Percentiles rank a stretch among this genome's conserved stretches.
Evolutionary conservation across 2,329 filamentous ascomycete genomes (phyloP).

Genomic region (Phoma sp.): DNA sequence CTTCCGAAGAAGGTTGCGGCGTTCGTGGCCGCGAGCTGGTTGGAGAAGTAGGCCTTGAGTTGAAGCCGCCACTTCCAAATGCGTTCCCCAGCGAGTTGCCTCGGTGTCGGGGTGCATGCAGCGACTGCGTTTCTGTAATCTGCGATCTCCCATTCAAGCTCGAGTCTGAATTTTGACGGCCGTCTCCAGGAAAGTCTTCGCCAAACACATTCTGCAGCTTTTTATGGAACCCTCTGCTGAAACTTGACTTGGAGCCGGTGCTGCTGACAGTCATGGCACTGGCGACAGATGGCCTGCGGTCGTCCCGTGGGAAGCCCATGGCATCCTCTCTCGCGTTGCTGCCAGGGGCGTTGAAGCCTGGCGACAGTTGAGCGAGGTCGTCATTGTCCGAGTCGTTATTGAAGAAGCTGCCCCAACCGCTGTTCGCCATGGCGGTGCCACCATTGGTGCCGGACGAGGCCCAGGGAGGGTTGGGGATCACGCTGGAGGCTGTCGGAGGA

Average conservation of each 20-base stretch:
- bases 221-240: constrained; percentile 71
- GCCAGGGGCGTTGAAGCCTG: constrained; percentile 64
- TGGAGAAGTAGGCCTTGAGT: constrained; percentile 69
- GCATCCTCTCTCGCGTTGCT: constrained; percentile 57
- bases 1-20: constrained; percentile 87
- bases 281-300: constrained; percentile 83
- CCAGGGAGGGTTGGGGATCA: constrained; percentile 60
- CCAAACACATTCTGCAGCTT: constrained; percentile 92
- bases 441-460: constrained; percentile 53
- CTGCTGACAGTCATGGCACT: constrained; percentile 89
- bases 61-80: constrained; percentile 53
- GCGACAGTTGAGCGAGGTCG: constrained; percentile 71
- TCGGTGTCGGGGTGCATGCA: constrained; percentile 72
- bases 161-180: constrained; percentile 72
- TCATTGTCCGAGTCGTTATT: constrained; percentile 75
- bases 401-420: constrained; percentile 66
- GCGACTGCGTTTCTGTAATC: constrained; percentile 63
- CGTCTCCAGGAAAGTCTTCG: constrained; percentile 77
- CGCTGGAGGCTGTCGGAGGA: constrained; percentile 61
- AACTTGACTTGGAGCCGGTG: constrained; percentile 75
- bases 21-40: constrained; percentile 78
- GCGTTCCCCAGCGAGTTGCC: constrained; percentile 82
- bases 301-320: constrained; percentile 62
- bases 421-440: constrained; percentile 50
- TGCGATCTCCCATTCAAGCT: constrained; percentile 57